A percentile compares a stretch with the other conserved stretches of the same genome.
Conservation (phyloP, 169 alveolate species). For the Sarcocystis neurona region DNA sequence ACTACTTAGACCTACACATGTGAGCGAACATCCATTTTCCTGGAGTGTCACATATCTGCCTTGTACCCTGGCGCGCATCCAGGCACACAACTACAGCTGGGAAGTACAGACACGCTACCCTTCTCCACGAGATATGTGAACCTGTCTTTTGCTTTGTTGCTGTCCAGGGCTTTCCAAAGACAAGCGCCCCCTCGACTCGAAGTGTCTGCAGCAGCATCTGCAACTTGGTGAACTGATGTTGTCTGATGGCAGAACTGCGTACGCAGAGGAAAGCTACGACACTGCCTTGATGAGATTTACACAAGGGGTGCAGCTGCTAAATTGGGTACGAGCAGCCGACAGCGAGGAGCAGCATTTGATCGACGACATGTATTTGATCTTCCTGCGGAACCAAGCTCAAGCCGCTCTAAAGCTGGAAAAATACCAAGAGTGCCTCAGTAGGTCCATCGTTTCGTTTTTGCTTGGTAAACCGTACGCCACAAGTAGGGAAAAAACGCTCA, state of each 20-base stretch:
- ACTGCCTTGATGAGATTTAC: slow-evolving; percentile 46
- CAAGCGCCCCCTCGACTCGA: slow-evolving; percentile 53
- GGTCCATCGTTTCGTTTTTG: too few relatives aligned
- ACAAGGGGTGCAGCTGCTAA: slow-evolving; percentile 58
- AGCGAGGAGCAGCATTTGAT: slow-evolving; percentile 3
- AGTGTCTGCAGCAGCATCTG: slow-evolving; percentile 50
- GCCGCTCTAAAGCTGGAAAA: slow-evolving; percentile 55
- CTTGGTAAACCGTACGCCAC: too few relatives aligned
- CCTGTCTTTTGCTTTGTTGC: background rate
- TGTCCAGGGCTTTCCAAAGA: slow-evolving; percentile 52
- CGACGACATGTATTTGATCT: slow-evolving; percentile 35
- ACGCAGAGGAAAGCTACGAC: background rate
- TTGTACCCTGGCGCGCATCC: background rate
- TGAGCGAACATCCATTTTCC: background rate
- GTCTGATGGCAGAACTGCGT: slow-evolving; percentile 57
- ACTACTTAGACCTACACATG: background rate
- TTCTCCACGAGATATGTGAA: background rate
- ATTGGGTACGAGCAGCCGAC: slow-evolving; percentile 50
- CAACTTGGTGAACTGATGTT: slow-evolving; percentile 46
- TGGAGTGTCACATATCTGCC: background rate
- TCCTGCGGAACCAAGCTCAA: slow-evolving; percentile 57
- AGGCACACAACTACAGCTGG: background rate
- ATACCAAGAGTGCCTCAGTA: slow-evolving; percentile 62
- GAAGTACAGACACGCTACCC: background rate
- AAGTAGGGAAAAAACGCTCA: too few relatives aligned